Percentiles rank a stretch among this genome's conserved stretches.
These are phyloP conservation scores for Parastagonospora avenae DNA, from an alignment of 2,329 filamentous ascomycete genomes.

Conservation along the genomic window DNA sequence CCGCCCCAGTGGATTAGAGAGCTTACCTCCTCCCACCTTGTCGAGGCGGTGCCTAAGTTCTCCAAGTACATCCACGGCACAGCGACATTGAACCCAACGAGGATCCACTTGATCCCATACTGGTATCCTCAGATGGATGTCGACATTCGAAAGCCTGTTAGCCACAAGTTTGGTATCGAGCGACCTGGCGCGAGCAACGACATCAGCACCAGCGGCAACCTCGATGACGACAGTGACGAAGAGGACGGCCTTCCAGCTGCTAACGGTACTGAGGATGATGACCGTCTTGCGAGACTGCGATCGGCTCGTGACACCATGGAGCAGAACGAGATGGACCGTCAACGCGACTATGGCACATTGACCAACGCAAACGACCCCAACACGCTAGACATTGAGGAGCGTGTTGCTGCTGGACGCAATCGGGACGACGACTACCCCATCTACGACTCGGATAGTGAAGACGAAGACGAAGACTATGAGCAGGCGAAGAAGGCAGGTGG, in stretches of 20 bases:
- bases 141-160: slow-evolving; percentile 91
- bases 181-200: slow-evolving; percentile 75
- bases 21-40: slow-evolving; percentile 88
- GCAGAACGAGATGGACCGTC: slow-evolving; percentile 56
- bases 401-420: slow-evolving; percentile 68
- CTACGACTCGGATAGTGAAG: slow-evolving; percentile 90
- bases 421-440: slow-evolving; percentile 76
- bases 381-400: slow-evolving; percentile 78
- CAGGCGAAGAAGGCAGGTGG: slow-evolving; percentile 78
- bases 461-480: slow-evolving; percentile 75
- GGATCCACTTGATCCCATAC: slow-evolving; percentile 89
- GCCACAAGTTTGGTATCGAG: slow-evolving; percentile 88
- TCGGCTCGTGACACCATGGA: slow-evolving; percentile 58
- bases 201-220: slow-evolving; percentile 76
- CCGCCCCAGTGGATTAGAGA: slow-evolving; percentile 96
- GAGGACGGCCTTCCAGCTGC: slow-evolving; percentile 45
- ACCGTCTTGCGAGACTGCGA: slow-evolving; percentile 54
- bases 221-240: slow-evolving; percentile 76
- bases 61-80: slow-evolving; percentile 98
- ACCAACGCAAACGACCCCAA: slow-evolving; percentile 47
- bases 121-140: slow-evolving; percentile 99
- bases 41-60: slow-evolving; percentile 98
- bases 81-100: slow-evolving; percentile 81
- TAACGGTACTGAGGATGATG: slow-evolving; percentile 47
- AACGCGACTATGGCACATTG: slow-evolving; percentile 54